phyloP scores from a whole-genome alignment of 495 filamentous ascomycete genomes.

The Pyronema omphalodes region DNA sequence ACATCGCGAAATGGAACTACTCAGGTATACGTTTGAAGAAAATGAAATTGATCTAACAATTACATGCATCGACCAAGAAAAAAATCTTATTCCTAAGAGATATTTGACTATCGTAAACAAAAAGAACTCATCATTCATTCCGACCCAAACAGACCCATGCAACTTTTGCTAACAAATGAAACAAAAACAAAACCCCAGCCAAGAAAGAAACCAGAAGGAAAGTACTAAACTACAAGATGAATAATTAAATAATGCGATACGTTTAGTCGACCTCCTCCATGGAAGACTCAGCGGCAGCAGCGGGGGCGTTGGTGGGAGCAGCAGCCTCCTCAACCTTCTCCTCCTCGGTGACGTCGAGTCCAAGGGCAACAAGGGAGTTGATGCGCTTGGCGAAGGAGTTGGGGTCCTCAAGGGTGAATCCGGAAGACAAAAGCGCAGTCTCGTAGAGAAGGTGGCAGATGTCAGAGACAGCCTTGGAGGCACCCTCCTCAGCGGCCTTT shows the following conservation, averaged over 20 bases:
- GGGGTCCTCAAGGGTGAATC: slow-evolving; percentile 98
- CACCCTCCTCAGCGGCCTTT: slow-evolving; percentile 92
- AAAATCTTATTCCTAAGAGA: too few relatives aligned
- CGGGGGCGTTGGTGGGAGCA: slow-evolving; percentile 35
- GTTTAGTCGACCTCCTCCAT: slow-evolving; percentile 53
- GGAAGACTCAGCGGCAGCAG: slow-evolving; percentile 36
- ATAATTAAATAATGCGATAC: neutral
- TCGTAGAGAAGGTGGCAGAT: slow-evolving; percentile 96
- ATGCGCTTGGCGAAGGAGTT: slow-evolving; percentile 95
- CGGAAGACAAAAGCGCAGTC: slow-evolving; percentile 93
- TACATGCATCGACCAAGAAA: too few relatives aligned
- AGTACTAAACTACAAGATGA: slow-evolving; percentile 2
- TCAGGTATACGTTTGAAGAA: too few relatives aligned
- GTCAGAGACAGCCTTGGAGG: slow-evolving; percentile 93
- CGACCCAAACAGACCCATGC: neutral
- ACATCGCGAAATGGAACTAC: too few relatives aligned
- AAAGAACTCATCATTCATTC: neutral
- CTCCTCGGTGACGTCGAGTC: slow-evolving; percentile 90
- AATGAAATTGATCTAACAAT: too few relatives aligned
- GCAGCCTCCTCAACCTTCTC: slow-evolving; percentile 43
- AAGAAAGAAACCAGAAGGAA: neutral
- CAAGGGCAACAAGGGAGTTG: slow-evolving; percentile 93
- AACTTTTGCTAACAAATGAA: slow-evolving; percentile 1
- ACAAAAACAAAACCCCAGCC: neutral
- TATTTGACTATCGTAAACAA: neutral